phyloP scores from a whole-genome alignment of 2,329 filamentous ascomycete genomes.

The Calonectria pseudoreteaudii region DNA sequence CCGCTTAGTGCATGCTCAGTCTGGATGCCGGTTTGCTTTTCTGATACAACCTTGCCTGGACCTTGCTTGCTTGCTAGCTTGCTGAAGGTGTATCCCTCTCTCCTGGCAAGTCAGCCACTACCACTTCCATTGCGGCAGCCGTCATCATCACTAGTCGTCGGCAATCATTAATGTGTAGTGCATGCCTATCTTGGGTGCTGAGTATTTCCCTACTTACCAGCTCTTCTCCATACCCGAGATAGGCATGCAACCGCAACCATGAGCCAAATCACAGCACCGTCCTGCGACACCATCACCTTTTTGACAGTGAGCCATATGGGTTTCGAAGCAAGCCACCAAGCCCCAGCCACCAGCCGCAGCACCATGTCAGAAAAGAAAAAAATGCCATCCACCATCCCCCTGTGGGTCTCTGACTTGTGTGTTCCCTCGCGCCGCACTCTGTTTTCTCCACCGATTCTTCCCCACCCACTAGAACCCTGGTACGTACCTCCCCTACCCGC shows the following conservation, averaged over 20 bases:
- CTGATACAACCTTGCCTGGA: background rate
- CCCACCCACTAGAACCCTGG: slow-evolving; percentile 24
- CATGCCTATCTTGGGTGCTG: background rate
- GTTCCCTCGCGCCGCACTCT: slow-evolving; percentile 4
- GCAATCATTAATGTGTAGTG: background rate
- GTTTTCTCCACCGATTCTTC: slow-evolving; percentile 22
- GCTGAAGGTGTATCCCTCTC: background rate
- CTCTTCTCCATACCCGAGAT: background rate
- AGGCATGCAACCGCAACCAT: background rate
- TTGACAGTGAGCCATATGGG: background rate
- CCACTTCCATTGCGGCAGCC: background rate
- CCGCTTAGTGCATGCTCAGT: background rate
- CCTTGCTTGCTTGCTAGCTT: background rate
- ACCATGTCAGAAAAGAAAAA: slow-evolving; percentile 8
- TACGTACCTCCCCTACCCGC: slow-evolving; percentile 18
- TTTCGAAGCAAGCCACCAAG: slow-evolving; percentile 12
- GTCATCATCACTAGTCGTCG: background rate
- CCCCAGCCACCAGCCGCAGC: slow-evolving; percentile 19
- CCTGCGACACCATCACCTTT: background rate
- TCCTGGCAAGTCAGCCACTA: background rate
- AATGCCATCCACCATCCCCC: slow-evolving; percentile 6
- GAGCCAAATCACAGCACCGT: background rate
- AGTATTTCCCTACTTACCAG: background rate
- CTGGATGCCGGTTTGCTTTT: background rate
- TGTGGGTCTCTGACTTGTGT: slow-evolving; percentile 6